These are phyloP conservation scores for Clohesyomyces aquaticus DNA, from an alignment of 495 filamentous ascomycete species.

Conservation along the genomic window DNA sequence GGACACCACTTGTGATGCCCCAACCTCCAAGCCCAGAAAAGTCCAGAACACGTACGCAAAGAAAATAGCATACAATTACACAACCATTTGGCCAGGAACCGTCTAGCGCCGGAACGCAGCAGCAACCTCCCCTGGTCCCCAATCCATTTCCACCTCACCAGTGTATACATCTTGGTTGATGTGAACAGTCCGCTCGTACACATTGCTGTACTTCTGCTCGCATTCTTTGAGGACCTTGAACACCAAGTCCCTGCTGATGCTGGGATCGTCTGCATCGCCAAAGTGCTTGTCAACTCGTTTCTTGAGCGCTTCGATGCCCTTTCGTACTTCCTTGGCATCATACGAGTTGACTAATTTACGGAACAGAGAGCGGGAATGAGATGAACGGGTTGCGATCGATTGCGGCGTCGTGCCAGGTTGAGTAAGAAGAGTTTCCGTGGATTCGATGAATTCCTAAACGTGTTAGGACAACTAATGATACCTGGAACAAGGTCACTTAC, in stretches of 20 bases:
- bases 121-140: slow-evolving; percentile 31
- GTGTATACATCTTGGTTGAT: slow-evolving; percentile 67
- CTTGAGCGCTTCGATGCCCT: slow-evolving; percentile 80
- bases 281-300: slow-evolving; percentile 97
- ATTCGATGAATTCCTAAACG: slow-evolving; percentile 77
- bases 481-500: slow-evolving; percentile 33
- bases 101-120: slow-evolving; percentile 29
- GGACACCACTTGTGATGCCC: not conserved
- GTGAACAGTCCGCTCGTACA: slow-evolving; percentile 69
- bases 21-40: not conserved
- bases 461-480: slow-evolving; percentile 3
- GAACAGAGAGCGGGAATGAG: slow-evolving; percentile 76
- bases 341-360: slow-evolving; percentile 81
- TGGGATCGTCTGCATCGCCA: slow-evolving; percentile 77
- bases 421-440: slow-evolving; percentile 69
- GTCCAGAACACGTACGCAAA: not conserved
- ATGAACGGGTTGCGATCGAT: slow-evolving; percentile 69
- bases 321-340: slow-evolving; percentile 79
- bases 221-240: slow-evolving; percentile 78
- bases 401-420: slow-evolving; percentile 51
- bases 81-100: not conserved
- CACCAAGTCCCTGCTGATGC: slow-evolving; percentile 70
- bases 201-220: slow-evolving; percentile 74
- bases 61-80: not conserved
- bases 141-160: slow-evolving; percentile 63